phyloP scores from a whole-genome alignment of 371 early-diverging fungal genomes.

The Saksenaea vasiformis region DNA sequence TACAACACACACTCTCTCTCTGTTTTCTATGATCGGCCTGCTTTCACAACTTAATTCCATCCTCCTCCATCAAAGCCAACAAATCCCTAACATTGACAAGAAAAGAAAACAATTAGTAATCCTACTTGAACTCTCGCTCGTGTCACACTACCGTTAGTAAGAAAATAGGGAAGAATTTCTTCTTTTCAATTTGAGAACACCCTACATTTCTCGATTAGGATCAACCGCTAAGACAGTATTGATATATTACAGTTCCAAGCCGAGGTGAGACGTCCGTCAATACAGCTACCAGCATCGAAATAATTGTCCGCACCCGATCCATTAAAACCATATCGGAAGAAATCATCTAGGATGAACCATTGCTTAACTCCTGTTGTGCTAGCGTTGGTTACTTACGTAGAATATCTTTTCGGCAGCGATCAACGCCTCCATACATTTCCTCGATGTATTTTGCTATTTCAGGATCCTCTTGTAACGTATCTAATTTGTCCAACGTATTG shows the following conservation, averaged over 20 bases:
- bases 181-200: slow-evolving; percentile 95
- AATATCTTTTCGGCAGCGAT: slow-evolving; percentile 70
- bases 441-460: slow-evolving; percentile 70
- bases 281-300: slow-evolving; percentile 94
- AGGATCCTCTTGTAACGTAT: slow-evolving; percentile 51
- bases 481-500: slow-evolving; percentile 73
- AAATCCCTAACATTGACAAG: slow-evolving; percentile 55
- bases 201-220: slow-evolving; percentile 20
- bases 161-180: slow-evolving; percentile 90
- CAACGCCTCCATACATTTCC: slow-evolving; percentile 66
- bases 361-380: too few relatives aligned
- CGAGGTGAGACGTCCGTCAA: slow-evolving; percentile 94
- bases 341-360: slow-evolving; percentile 61
- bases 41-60: slow-evolving; percentile 26
- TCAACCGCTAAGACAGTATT: background rate
- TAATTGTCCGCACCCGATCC: slow-evolving; percentile 96
- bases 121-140: background rate
- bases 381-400: slow-evolving; percentile 57
- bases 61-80: slow-evolving; percentile 81
- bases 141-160: slow-evolving; percentile 63
- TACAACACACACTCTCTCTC: background rate
- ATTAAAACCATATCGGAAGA: slow-evolving; percentile 94
- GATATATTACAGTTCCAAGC: slow-evolving; percentile 84
- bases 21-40: slow-evolving; percentile 1
- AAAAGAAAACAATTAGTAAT: background rate